These are phyloP conservation scores for Starmera quercuum DNA, from an alignment of 805 yeast genomes.

Conservation along the genomic window DNA sequence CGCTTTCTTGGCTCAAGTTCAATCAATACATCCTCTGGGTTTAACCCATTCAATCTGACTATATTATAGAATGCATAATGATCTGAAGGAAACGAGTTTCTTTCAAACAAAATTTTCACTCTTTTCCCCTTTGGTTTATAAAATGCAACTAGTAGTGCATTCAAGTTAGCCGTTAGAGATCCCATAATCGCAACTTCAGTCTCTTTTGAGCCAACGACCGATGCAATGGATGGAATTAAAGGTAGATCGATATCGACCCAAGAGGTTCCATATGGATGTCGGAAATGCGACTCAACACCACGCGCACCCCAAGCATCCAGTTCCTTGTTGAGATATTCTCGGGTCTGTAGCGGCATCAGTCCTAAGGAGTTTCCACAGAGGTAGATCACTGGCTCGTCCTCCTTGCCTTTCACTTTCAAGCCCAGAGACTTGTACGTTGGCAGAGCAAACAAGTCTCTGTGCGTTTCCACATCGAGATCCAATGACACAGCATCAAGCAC, in stretches of 20 bases:
- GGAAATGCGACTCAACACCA: conserved; percentile 82
- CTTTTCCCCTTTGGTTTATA: conserved; percentile 56
- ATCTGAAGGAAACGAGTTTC: conserved; percentile 88
- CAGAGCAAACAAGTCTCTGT: conserved; percentile 42
- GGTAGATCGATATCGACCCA: conserved; percentile 89
- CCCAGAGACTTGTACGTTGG: conserved; percentile 68
- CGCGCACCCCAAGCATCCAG: conserved; percentile 74
- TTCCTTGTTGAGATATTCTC: conserved; percentile 52
- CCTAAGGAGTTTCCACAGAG: conserved; percentile 95
- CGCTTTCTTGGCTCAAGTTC: conserved; percentile 56
- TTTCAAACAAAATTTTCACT: conserved; percentile 73
- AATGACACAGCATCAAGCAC: conserved; percentile 1
- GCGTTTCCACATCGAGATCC: conserved; percentile 21
- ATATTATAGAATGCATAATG: conserved; percentile 78
- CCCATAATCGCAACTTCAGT: conserved; percentile 88
- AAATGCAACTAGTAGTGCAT: conserved; percentile 64
- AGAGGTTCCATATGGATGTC: conserved; percentile 52
- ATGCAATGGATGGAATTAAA: conserved; percentile 57
- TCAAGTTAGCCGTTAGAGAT: conserved; percentile 74
- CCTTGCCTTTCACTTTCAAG: conserved; percentile 15
- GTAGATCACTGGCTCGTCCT: conserved; percentile 36
- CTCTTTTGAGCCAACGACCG: conserved; percentile 66
- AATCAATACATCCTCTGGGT: conserved; percentile 48
- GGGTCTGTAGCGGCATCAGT: conserved; percentile 66
- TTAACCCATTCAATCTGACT: conserved; percentile 50